Percentiles rank a stretch among this genome's conserved stretches.
Evolutionary conservation across 805 yeast genomes (phyloP).

Genomic region (Peterozyma toletana): DNA sequence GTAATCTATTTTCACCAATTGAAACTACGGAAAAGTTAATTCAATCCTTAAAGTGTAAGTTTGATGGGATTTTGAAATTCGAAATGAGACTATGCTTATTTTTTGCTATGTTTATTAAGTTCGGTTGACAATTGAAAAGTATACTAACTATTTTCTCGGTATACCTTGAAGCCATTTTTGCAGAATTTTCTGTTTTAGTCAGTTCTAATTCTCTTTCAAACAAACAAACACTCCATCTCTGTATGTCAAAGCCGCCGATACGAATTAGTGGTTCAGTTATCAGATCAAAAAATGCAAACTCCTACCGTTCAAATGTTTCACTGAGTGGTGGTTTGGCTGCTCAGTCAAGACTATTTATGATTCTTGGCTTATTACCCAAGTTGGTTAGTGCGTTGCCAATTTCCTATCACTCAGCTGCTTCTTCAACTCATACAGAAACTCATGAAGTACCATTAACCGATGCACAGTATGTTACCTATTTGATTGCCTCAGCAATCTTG

Average conservation of each 20-base stretch:
- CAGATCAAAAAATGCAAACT: slow-evolving; percentile 1
- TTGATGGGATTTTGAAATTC: too few relatives aligned
- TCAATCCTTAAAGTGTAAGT: too few relatives aligned
- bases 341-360: slow-evolving; percentile 6
- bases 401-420: slow-evolving; percentile 4
- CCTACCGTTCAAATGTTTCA: not conserved
- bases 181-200: too few relatives aligned
- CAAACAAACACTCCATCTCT: not conserved
- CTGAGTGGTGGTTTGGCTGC: not conserved
- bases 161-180: too few relatives aligned
- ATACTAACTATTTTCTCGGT: too few relatives aligned
- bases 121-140: too few relatives aligned
- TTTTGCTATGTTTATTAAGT: too few relatives aligned
- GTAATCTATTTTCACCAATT: too few relatives aligned
- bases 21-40: too few relatives aligned
- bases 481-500: slow-evolving; percentile 46
- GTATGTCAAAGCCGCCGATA: slow-evolving; percentile 8
- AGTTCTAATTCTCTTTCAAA: too few relatives aligned
- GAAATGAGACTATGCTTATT: too few relatives aligned
- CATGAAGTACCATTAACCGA: slow-evolving; percentile 14
- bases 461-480: slow-evolving; percentile 36
- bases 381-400: slow-evolving; percentile 16
- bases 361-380: slow-evolving; percentile 17
- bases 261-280: not conserved
- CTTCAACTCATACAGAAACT: slow-evolving; percentile 6